A percentile compares a stretch with the other conserved stretches of the same genome.
These are phyloP conservation scores for Ceratocystis variospora DNA, from an alignment of 2,329 filamentous ascomycete genomes.

Conservation along the genomic window DNA sequence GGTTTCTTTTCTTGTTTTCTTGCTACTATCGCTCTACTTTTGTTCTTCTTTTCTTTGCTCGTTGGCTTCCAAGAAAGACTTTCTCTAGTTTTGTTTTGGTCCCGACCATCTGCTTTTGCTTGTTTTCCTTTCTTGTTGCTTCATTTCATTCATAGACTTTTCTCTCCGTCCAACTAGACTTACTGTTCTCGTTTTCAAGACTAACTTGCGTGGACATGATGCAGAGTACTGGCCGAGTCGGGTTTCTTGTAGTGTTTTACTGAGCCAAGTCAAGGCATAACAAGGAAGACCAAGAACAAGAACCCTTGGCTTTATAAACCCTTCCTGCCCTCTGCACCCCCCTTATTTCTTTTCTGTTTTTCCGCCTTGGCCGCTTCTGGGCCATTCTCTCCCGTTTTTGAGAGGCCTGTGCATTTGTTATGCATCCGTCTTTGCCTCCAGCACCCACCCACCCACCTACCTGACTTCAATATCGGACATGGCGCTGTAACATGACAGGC, in stretches of 20 bases:
- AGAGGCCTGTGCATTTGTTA: background rate
- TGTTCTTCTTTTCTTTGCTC: background rate
- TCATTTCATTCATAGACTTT: conserved; percentile 1
- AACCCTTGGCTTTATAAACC: background rate
- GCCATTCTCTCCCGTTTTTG: background rate
- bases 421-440: background rate
- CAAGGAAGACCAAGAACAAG: background rate
- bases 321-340: conserved; percentile 17
- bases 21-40: background rate
- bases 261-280: too few relatives aligned
- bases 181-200: conserved; percentile 10
- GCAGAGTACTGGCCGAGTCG: conserved; percentile 16
- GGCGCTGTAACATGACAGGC: background rate
- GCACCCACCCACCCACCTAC: background rate
- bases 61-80: background rate
- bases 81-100: conserved; percentile 1
- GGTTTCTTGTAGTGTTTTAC: conserved; percentile 15
- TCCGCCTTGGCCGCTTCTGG: background rate
- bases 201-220: conserved; percentile 8
- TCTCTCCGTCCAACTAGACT: conserved; percentile 6
- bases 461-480: background rate
- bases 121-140: too few relatives aligned
- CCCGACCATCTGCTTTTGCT: background rate
- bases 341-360: background rate
- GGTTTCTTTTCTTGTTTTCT: background rate